Conservation (phyloP, 371 early-diverging fungal species). For the Batkoa obscura region DNA sequence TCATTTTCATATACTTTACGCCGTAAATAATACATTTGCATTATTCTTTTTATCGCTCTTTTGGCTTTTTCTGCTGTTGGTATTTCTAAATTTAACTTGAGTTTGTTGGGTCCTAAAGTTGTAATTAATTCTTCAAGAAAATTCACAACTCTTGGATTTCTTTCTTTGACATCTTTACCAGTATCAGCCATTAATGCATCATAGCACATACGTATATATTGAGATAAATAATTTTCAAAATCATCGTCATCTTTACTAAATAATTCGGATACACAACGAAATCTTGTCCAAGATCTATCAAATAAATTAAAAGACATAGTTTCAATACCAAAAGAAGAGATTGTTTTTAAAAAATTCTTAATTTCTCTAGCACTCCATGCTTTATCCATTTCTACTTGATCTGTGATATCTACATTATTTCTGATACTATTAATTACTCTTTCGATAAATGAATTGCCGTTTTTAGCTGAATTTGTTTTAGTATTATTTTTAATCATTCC, state of each 20-base stretch:
- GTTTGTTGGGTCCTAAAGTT: slow-evolving; percentile 10
- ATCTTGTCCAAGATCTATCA: background rate
- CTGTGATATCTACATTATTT: background rate
- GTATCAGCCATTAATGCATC: background rate
- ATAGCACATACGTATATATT: background rate
- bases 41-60: slow-evolving; percentile 47
- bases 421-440: background rate
- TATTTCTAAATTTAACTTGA: slow-evolving; percentile 21
- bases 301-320: background rate
- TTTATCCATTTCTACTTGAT: too few species aligned
- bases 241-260: background rate
- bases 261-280: background rate
- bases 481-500: slow-evolving; percentile 3
- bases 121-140: background rate
- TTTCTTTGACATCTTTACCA: background rate
- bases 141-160: background rate
- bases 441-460: background rate
- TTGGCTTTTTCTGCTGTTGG: slow-evolving; percentile 48
- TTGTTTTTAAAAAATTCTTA: background rate
- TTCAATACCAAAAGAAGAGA: background rate
- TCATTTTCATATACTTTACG: slow-evolving; percentile 3
- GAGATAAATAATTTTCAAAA: background rate
- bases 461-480: background rate
- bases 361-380: background rate
- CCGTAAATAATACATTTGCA: slow-evolving; percentile 49